Evolutionary conservation across 176 grass and related monocot species (phyloP).

Genomic region (Lolium rigidum): DNA sequence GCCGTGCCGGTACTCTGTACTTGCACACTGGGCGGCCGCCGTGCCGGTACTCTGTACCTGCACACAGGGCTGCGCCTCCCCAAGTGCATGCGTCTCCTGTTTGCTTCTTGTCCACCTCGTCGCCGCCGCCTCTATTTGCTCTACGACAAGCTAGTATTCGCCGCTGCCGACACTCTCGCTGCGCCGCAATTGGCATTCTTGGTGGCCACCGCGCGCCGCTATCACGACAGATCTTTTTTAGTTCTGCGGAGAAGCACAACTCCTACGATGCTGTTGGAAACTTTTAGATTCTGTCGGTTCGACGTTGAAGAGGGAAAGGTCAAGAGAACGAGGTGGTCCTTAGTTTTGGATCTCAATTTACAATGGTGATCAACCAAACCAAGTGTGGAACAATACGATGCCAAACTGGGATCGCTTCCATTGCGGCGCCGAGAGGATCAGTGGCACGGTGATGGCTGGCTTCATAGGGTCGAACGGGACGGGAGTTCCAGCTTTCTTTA

Average conservation of each 20-base stretch:
- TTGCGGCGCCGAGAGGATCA: no score
- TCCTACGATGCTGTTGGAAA: neutral
- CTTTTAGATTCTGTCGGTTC: neutral
- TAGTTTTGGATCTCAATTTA: neutral
- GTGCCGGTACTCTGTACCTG: neutral
- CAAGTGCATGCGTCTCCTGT: neutral
- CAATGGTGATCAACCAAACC: no score
- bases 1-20: no score
- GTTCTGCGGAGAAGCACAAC: neutral
- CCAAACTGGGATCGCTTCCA: no score
- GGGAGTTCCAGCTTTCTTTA: no score
- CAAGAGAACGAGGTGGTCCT: neutral
- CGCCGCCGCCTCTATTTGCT: neutral
- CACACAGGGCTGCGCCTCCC: neutral
- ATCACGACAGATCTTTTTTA: neutral
- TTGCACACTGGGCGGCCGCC: neutral
- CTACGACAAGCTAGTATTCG: neutral
- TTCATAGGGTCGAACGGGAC: no score
- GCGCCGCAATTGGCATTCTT: neutral
- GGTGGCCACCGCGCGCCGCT: neutral
- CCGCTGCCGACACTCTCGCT: neutral
- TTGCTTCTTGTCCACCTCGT: neutral
- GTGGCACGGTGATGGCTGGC: no score
- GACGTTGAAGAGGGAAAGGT: neutral
- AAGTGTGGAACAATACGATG: no score